Base-by-base conservation (phyloP, 2,329 filamentous ascomycete genomes). In the Leptographium flavum region DNA sequence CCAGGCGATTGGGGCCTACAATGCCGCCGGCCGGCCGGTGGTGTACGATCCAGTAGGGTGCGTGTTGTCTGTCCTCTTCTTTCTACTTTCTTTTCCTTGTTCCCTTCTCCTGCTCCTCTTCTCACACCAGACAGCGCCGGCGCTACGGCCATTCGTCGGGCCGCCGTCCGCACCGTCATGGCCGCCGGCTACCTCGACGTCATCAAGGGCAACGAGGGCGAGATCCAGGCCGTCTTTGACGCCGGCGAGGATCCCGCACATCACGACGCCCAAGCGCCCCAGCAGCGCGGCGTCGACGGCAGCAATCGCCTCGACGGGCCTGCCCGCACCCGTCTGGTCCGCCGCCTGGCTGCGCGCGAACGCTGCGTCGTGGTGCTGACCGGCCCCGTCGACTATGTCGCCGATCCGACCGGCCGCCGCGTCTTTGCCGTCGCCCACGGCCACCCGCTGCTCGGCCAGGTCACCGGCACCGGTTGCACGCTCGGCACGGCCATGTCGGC, bases 141-240 rank as follows among this genome's bases (percentile, higher is more conserved):
- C 7, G 90, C 90, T 0, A 95, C 87, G 0, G 57, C 71, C 7
- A 70, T 90, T 38, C 77, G 92, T 13, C 76, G 81, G 42, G 67
- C 73, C 1, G 83, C 87, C 0, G 76, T 90, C 25, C 76, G 77
- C 47, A 71, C 71, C 2, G 74, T 96, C 32, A 70, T 95, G 56
- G 67, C 74, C 0, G 71, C 69, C 3, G 87, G 87, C 33, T 85
- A 85, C 60, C 84, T 94, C 55, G 78, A 86, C 60, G 70, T 95
- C 36, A 88, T 96, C 63, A 96, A 96, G 60, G 90, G 90, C 41
- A 96, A 96, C 62, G 86, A 93, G 58, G 79, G 82, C 45, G 92
- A 96, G 61, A 87, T 96, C 49, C 69, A 74, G 40, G 79, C 83
- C 3, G 78, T 90, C 0, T 74, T 73, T 33, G 82, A 81, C 36